A percentile compares a stretch with the other conserved stretches of the same genome.
phyloP scores from a whole-genome alignment of 108 stramenopile species.

The Ochromonas danica region DNA sequence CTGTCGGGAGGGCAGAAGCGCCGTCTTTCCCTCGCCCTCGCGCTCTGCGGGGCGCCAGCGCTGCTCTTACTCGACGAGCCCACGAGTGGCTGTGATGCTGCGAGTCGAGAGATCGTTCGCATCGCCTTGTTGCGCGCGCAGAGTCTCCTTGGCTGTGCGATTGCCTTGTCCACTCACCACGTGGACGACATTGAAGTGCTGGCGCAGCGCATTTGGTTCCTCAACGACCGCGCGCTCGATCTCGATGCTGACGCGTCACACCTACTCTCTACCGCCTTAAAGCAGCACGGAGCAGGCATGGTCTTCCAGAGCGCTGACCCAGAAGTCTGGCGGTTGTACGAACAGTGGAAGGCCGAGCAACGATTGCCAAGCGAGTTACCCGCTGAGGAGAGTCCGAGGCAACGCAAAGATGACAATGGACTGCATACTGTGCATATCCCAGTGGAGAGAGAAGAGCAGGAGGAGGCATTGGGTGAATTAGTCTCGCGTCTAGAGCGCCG shows the following conservation, averaged over 20 bases:
- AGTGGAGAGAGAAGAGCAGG: no score
- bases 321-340: no score
- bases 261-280: no score
- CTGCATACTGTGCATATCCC: no score
- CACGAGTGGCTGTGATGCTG: conserved; percentile 26
- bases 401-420: no score
- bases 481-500: no score
- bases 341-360: no score
- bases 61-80: conserved; percentile 30
- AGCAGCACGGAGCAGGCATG: no score
- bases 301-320: no score
- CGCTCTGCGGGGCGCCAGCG: not conserved
- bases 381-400: no score
- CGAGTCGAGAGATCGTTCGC: not conserved
- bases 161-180: conserved; percentile 19
- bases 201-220: conserved; percentile 10
- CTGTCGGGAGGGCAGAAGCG: conserved; percentile 23
- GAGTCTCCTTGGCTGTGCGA: not conserved
- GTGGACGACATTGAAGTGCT: conserved; percentile 27
- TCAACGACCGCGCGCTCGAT: not conserved
- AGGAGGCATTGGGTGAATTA: no score
- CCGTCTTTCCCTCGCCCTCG: conserved; percentile 20
- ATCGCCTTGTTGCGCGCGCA: not conserved
- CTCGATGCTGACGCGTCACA: not conserved
- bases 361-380: no score